A percentile compares a stretch with the other conserved stretches of the same genome.
These are phyloP conservation scores for Arbutus unedo DNA, from an alignment of 148 eudicot species.

Conservation along the genomic window DNA sequence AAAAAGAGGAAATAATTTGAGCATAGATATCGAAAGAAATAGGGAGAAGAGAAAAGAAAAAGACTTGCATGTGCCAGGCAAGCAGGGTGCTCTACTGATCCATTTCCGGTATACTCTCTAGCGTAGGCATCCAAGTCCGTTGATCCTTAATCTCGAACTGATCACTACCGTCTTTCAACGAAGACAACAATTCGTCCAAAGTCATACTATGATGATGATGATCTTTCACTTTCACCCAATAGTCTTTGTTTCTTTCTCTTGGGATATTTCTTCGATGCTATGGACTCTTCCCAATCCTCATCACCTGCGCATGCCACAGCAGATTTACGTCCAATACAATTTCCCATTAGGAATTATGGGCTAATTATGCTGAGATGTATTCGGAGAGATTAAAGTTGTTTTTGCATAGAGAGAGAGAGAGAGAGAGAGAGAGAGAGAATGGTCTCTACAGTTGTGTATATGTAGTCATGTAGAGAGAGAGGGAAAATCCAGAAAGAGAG, in stretches of 20 bases:
- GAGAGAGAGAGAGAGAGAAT: slow-evolving; percentile 8
- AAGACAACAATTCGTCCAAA: slow-evolving; percentile 19
- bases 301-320: slow-evolving; percentile 19
- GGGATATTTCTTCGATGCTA: neutral
- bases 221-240: neutral
- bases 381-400: neutral
- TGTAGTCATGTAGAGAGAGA: neutral
- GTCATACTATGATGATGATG: neutral
- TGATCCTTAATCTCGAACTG: slow-evolving; percentile 9
- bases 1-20: no score
- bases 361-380: neutral
- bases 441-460: neutral
- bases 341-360: neutral
- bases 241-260: neutral
- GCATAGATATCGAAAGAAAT: no score
- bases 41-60: no score
- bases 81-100: neutral
- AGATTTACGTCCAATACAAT: slow-evolving; percentile 14
- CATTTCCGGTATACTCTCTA: slow-evolving; percentile 25
- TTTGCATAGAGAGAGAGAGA: neutral
- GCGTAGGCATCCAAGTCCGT: slow-evolving; percentile 23
- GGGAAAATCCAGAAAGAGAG: neutral
- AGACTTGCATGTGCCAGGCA: no score
- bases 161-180: neutral
- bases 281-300: slow-evolving; percentile 7